Percentiles rank a stretch among this genome's conserved stretches.
These are phyloP conservation scores for Stemphylium vesicarium DNA, from an alignment of 2,329 filamentous ascomycete species.

Conservation along the genomic window DNA sequence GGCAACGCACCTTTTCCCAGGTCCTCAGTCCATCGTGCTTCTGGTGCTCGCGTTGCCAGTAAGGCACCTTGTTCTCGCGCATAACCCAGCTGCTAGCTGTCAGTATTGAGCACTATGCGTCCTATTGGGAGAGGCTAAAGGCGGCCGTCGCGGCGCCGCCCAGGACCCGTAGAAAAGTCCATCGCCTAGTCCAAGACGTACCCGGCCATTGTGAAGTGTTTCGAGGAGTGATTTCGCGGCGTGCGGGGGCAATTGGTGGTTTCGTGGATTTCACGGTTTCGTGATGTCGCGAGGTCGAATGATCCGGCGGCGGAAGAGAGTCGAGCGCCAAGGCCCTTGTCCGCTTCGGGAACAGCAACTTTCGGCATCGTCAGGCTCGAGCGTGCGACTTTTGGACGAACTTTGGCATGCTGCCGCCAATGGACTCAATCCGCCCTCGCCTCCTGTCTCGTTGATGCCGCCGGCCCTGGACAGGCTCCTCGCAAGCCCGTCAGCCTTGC, in stretches of 20 bases:
- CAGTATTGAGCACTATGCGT: slow-evolving; percentile 32
- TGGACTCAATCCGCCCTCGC: slow-evolving; percentile 27
- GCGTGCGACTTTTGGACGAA: slow-evolving; percentile 2
- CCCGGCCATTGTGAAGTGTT: slow-evolving; percentile 53
- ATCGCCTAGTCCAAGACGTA: slow-evolving; percentile 41
- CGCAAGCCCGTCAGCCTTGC: slow-evolving; percentile 52
- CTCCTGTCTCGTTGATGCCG: slow-evolving; percentile 49
- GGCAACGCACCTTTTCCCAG: slow-evolving; percentile 75
- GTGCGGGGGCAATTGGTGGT: slow-evolving; percentile 43
- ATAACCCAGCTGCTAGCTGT: slow-evolving; percentile 58
- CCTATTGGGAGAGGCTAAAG: slow-evolving; percentile 14
- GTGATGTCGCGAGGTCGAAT: slow-evolving; percentile 40
- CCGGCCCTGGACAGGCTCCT: slow-evolving; percentile 54
- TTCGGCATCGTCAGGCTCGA: slow-evolving; percentile 11
- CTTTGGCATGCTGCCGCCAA: slow-evolving; percentile 23
- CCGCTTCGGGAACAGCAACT: slow-evolving; percentile 23
- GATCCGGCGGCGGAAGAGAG: slow-evolving; percentile 27
- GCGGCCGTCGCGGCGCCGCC: slow-evolving; percentile 16
- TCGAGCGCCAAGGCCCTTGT: slow-evolving; percentile 24
- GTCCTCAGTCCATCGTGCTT: slow-evolving; percentile 73
- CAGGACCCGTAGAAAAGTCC: slow-evolving; percentile 6
- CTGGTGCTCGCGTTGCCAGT: slow-evolving; percentile 78
- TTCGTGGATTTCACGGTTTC: slow-evolving; percentile 35
- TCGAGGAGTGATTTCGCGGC: slow-evolving; percentile 35
- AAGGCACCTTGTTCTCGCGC: slow-evolving; percentile 77